Evolutionary conservation across 176 grass and related monocot genomes (phyloP).

Genomic region (Guadua angustifolia): DNA sequence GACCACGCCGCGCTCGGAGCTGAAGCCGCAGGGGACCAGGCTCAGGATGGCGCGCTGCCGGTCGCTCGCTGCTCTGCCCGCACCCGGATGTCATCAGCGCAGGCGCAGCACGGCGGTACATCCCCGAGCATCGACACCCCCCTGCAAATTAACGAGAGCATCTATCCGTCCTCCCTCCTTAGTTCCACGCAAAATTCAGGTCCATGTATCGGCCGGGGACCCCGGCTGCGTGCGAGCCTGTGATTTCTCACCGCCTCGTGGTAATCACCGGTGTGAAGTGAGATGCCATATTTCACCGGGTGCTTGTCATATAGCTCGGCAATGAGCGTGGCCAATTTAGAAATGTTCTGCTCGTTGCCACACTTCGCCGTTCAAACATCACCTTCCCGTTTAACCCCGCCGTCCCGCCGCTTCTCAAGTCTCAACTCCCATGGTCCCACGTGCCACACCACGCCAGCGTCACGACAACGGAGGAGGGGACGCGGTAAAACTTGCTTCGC

Average conservation of each 20-base stretch:
- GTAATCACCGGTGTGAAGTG: neutral
- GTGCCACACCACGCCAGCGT: neutral
- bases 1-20: neutral
- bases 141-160: neutral
- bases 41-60: neutral
- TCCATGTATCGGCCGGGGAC: too few species aligned
- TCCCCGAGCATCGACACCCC: neutral
- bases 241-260: neutral
- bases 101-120: neutral
- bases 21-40: slow-evolving; percentile 2
- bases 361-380: neutral
- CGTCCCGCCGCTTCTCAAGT: neutral
- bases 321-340: neutral
- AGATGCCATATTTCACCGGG: neutral
- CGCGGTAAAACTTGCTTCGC: neutral
- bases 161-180: neutral
- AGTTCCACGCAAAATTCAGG: too few species aligned
- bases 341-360: too few species aligned
- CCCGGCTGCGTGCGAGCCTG: neutral
- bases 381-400: neutral
- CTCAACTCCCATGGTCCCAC: too few species aligned
- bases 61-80: neutral
- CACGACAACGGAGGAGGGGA: neutral
- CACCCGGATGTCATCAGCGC: slow-evolving; percentile 16
- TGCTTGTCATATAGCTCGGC: neutral